Base-by-base conservation (phyloP, 306 rosid genomes). In the Gleditsia sinensis region DNA sequence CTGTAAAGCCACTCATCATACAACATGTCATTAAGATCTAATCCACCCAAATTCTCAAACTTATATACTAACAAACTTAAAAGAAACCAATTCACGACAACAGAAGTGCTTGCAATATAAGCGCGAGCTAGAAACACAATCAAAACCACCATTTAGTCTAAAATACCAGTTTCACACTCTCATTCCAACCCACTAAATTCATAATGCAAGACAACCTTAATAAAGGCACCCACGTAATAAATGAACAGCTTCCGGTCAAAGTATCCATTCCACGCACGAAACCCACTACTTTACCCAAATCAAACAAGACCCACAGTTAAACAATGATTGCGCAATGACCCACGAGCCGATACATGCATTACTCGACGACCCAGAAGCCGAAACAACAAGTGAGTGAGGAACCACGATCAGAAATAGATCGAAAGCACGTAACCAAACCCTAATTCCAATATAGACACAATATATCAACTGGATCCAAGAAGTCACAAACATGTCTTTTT, bases 391-490 rank as follows among this genome's bases (percentile, higher is more conserved):
- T 21, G 33, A 69, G 21, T 78, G 17, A 56, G n/a, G 14, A 71
- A 63, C 58, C 84, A 80, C 76, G 83, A 94, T 89, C 92, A 71
- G 14, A 42, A 75, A 80, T 56, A 54, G 94, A 91, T 93, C 94
- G 63, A 83, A 75, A 78, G 10, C 25, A 24, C 42, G 8, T 45
- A 68, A 84, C 75, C 83, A 81, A 90, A 76, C 92, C 95, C 91
- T 90, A 81, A 90, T 81, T 82, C 80, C 77, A 82, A 76, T 19
- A 45, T n/a, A 39, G 63, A 37, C 64, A 83, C 60, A 60, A 61
- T 27, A 72, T 56, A 81, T 30, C 82, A 81, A 84, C 87, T 83
- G 97, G 98, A 94, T 91, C 97, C 93, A 74, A 77, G 60, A 69
- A 75, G 61, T 30, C 49, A 67, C 48, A 45, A 72, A 23, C 71